Evolutionary conservation across 2,329 filamentous ascomycete species (phyloP).

Genomic region (Colletotrichum sojae): DNA sequence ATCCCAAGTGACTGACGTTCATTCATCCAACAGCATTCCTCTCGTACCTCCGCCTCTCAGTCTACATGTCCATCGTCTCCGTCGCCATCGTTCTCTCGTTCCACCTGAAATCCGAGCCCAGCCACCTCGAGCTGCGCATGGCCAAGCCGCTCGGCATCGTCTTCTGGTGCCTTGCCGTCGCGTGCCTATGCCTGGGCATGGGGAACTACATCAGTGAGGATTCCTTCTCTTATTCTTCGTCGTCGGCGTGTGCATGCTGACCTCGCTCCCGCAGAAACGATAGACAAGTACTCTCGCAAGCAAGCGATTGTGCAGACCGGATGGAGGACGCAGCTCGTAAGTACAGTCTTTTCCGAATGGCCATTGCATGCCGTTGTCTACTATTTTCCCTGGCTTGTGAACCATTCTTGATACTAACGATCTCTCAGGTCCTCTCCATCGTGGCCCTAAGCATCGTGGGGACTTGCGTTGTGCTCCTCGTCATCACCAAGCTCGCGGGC

Average conservation of each 20-base stretch:
- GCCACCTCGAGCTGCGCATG: conserved; percentile 79
- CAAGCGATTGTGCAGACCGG: conserved; percentile 91
- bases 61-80: conserved; percentile 92
- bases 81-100: conserved; percentile 95
- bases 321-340: conserved; percentile 89
- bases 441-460: conserved; percentile 75
- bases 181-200: conserved; percentile 83
- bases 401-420: not conserved
- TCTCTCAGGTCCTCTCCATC: conserved; percentile 69
- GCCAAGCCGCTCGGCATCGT: conserved; percentile 87
- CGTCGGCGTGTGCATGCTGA: too few relatives aligned
- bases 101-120: conserved; percentile 84
- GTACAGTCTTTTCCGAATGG: conserved; percentile 35
- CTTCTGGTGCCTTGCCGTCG: conserved; percentile 87
- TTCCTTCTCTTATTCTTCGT: not conserved
- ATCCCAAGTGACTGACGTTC: not conserved
- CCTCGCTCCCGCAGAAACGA: conserved; percentile 61
- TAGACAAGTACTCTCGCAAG: conserved; percentile 85
- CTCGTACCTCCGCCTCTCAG: conserved; percentile 88
- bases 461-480: conserved; percentile 75
- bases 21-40: conserved; percentile 73
- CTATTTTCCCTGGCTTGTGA: too few relatives aligned
- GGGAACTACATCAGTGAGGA: conserved; percentile 87
- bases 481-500: conserved; percentile 57
- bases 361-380: too few relatives aligned